Base-by-base conservation (phyloP, 371 early-diverging fungal species). In the Encephalitozoon intestinalis region DNA sequence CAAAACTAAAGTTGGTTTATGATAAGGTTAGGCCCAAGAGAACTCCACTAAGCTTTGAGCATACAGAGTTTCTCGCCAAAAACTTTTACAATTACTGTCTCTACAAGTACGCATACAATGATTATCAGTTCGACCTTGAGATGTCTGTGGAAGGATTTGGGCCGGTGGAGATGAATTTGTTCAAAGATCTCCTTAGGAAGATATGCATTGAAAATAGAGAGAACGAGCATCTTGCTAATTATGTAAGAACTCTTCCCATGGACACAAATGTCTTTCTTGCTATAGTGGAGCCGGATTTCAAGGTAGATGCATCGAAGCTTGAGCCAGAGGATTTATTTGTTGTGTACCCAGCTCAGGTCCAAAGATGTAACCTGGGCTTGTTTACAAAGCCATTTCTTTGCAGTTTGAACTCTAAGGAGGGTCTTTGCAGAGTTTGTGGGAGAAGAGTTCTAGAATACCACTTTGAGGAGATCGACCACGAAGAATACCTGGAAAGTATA, bases 11-110 rank as follows among this genome's bases (percentile, higher is more conserved):
- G 26, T 26, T 31, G 4, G 63, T 71, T 0, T 40, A 54, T 15
- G 44, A 44, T 63, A 44, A 21, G 34, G 23, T 71, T 51, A 40
- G 58, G 18, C 5, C 58, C 15, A 37, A 46, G 30, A 41, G 49
- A 30, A 44, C 23, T 18, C 0, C n/a, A 3, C 28, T 34, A 12
- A 34, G n/a, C 1, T 34, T 58, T 34, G 58, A 58, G 18, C 34
- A 66, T 1, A 49, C 41, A n/a, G 66, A 49, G 9, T 41, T 49
- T 66, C 49, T 66, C 26, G 25, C 31, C 18, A 31, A 40, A 28
- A 66, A 26, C 23, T 53, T 71, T 26, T 71, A 71, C 31, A 71
- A 71, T 34, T 71, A 71, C 30, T 34, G 44, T 8, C 39, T 71
- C 5, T 71, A 71, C 40, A 71, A 58, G 26, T n/a, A 71, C 9